phyloP scores from a whole-genome alignment of 345 rosid genomes.

The Acer saccharum region DNA sequence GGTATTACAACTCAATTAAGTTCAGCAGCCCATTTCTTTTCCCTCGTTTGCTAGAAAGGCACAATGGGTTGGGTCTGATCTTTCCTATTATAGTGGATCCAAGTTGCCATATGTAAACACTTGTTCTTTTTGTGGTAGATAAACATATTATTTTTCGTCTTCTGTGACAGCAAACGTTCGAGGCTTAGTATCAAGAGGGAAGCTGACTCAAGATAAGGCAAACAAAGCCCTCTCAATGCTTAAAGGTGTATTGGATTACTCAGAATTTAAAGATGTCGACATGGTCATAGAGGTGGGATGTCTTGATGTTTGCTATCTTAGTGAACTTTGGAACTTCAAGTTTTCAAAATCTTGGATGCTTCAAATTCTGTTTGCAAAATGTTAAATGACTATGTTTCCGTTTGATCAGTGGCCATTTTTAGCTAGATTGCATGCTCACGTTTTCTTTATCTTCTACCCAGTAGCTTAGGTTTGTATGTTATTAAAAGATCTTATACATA shows the following conservation, averaged over 20 bases:
- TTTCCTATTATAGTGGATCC: neutral
- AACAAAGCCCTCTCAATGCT: slow-evolving; percentile 77
- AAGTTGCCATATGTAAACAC: neutral
- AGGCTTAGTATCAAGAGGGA: slow-evolving; percentile 70
- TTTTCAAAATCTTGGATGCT: neutral
- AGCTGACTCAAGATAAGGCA: slow-evolving; percentile 65
- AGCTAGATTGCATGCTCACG: neutral
- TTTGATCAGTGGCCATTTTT: slow-evolving; percentile 1
- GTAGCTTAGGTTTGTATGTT: neutral
- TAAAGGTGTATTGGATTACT: slow-evolving; percentile 76
- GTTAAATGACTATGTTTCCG: neutral
- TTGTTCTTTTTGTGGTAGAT: neutral
- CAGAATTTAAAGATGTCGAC: slow-evolving; percentile 86
- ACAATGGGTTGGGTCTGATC: neutral
- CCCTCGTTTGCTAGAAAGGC: neutral
- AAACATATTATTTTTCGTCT: slow-evolving; percentile 7
- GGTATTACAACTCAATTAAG: neutral
- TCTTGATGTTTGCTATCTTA: neutral
- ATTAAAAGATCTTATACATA: slow-evolving; percentile 12
- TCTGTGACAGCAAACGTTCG: slow-evolving; percentile 65
- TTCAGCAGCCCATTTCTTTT: neutral
- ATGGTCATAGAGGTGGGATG: slow-evolving; percentile 87
- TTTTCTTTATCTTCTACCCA: slow-evolving; percentile 5
- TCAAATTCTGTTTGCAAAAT: neutral
- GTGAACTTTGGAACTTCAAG: neutral